Conservation (phyloP, 1,139 yeast genomes). For the Kodamaea suecica region DNA sequence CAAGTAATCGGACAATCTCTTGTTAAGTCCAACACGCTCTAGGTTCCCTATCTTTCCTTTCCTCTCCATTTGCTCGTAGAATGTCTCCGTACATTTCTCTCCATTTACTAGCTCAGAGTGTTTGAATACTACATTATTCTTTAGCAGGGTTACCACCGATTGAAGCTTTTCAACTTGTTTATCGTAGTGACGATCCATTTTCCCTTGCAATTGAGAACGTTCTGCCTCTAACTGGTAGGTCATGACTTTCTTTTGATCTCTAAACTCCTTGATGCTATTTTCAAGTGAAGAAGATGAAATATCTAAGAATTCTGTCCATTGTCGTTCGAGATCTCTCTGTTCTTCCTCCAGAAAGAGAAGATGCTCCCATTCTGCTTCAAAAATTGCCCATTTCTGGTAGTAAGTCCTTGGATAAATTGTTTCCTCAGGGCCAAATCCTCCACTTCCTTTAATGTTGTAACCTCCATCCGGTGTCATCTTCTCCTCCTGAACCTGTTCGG, state of each 20-base stretch:
- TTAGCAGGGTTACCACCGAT: constrained; percentile 16
- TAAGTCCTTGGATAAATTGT: constrained; percentile 28
- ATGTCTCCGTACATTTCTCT: constrained; percentile 5
- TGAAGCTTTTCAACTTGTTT: constrained; percentile 17
- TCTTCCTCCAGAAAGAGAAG: constrained; percentile 13
- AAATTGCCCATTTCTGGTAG: constrained; percentile 26
- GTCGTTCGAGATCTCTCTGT: constrained; percentile 4
- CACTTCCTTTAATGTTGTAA: constrained; percentile 26
- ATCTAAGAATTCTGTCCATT: constrained; percentile 28
- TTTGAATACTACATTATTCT: constrained; percentile 23
- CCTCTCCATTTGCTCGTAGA: constrained; percentile 16
- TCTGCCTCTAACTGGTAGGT: constrained; percentile 11
- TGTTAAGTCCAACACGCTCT: constrained; percentile 32
- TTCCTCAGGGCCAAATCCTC: constrained; percentile 28
- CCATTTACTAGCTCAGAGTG: constrained; percentile 36
- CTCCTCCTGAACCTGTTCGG: constrained; percentile 13
- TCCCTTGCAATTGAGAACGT: constrained; percentile 21
- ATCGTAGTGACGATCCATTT: constrained; percentile 26
- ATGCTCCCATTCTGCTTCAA: constrained; percentile 40
- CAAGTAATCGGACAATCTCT: constrained; percentile 33
- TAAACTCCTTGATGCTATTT: constrained; percentile 14
- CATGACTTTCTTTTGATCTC: constrained; percentile 14
- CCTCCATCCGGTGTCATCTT: constrained; percentile 24
- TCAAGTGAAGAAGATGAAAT: constrained; percentile 18
- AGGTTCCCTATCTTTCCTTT: constrained; percentile 16